Evolutionary conservation across 768 basidiomycete species (phyloP), one percentile per base, ranked within the genome.

Genomic region (Mrakia hoshinonis): DNA sequence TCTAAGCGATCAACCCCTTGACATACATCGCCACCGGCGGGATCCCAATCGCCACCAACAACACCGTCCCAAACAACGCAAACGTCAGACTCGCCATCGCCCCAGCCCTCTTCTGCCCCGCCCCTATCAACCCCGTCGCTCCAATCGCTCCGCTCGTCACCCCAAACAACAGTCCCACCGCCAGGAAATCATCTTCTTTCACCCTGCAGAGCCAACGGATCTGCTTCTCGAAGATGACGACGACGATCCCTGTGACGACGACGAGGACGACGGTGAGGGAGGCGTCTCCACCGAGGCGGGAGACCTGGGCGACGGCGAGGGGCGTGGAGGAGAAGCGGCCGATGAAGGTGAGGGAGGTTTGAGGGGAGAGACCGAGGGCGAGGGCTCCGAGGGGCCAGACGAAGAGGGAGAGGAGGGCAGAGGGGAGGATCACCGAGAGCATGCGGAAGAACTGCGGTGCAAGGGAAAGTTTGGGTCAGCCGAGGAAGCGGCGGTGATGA

Each of bases 281-380:
- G 2, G 43, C 60, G 36, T 69, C 60, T 15, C 68, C 68, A 4
- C 34, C 46, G 46, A 69, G 22, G 10, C 68, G 58, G 24, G 20
- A 34, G n/a, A 63, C 68, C 38, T 69, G 68, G 10, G 68, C 68
- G 5, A 60, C 55, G 36, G 68, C 68, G 29, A 69, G 60, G 5
- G 68, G 68, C 6, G 68, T 69, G 3, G 55, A 60, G 29, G 68
- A 69, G 48, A 69, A 69, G 22, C 68, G 54, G n/a, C 68, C 68
- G 31, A 62, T 47, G 48, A 69, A 69, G 31, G 68, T 60, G 13
- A 69, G 60, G 38, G 68, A 58, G 13, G 34, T 47, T 1, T 47
- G n/a, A 31, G 68, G 38, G 0, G 47, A 29, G 29, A 69, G 68
- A 24, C 60, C 43, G 49, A 62, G 38, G 18, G 68, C 61, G 22